Base-by-base conservation (phyloP, 106 monocot species). In the Iris macrosiphon region DNA sequence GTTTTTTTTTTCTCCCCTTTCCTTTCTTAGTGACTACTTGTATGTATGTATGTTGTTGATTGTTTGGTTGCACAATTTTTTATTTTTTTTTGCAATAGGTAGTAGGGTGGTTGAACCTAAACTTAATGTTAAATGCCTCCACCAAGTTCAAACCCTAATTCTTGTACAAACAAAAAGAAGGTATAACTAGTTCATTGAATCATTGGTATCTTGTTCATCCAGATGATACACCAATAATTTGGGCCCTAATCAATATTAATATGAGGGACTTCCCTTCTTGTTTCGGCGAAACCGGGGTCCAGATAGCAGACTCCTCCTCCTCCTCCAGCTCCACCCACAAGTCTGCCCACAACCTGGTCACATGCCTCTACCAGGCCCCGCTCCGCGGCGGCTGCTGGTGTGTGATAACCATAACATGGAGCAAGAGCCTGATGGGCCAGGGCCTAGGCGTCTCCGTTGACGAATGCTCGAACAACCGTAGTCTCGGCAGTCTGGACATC, bases 211-310 rank as follows among this genome's bases (percentile, higher is more conserved):
- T n/a, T n/a, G n/a, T n/a, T n/a, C n/a, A n/a, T n/a, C n/a, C n/a
- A n/a, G n/a, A n/a, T n/a, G n/a, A n/a, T n/a, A n/a, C n/a, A n/a
- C n/a, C n/a, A n/a, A n/a, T n/a, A 40, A 41, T 16, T 41, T 41
- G 2, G 15, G 1, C 16, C 4, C 16, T 12, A 41, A 12, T 41
- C 16, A 41, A 12, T 16, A 16, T 13, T 28, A 65, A 15, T 40
- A 92, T 92, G 91, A 92, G 79, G 46, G 86, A 92, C 45, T 80
- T 85, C 43, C 81, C 90, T 46, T 82, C 91, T 62, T 86, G 91
- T 72, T 82, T 92, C 15, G 73, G 86, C 4, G 82, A 92, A 55
- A 92, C 57, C 31, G 86, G 86, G 0, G 86, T 92, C 19, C 86
- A 92, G 43, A 62, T 86, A 15, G 79, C 72, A 0, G 79, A 86